Conservation (phyloP, 1,139 yeast species). For the Geotrichum citri-aurantii region DNA sequence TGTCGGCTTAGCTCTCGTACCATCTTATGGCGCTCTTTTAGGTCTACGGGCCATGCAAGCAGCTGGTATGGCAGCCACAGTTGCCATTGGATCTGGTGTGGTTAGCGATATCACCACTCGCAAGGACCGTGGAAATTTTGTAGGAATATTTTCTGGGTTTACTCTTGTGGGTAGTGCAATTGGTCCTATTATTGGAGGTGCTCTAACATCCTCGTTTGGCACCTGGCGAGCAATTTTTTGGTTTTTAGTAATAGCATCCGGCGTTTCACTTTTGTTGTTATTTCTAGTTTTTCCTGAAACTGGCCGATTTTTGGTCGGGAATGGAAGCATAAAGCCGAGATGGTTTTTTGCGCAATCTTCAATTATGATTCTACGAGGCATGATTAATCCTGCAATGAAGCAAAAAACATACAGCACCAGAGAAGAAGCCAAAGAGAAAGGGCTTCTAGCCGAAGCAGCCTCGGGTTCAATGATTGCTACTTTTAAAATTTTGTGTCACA, state of each 20-base stretch:
- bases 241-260: conserved; percentile 60
- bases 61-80: conserved; percentile 61
- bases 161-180: conserved; percentile 66
- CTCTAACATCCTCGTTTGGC: conserved; percentile 50
- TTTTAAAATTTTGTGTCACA: conserved; percentile 33
- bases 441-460: conserved; percentile 37
- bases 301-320: conserved; percentile 60
- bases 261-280: conserved; percentile 37
- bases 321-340: conserved; percentile 51
- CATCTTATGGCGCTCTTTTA: conserved; percentile 49
- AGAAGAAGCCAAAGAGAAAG: conserved; percentile 27
- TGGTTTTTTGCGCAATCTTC: conserved; percentile 43
- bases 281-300: conserved; percentile 59
- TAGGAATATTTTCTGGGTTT: conserved; percentile 60
- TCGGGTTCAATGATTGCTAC: conserved; percentile 36
- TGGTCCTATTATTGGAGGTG: conserved; percentile 73
- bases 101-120: conserved; percentile 8
- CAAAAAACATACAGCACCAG: conserved; percentile 20
- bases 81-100: conserved; percentile 53
- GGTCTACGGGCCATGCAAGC: conserved; percentile 64
- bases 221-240: conserved; percentile 72
- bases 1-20: conserved; percentile 53
- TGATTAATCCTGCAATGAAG: conserved; percentile 1
- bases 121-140: conserved; percentile 56
- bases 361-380: conserved; percentile 21